phyloP scores from a whole-genome alignment of 371 early-diverging fungal genomes.

The Mortierella sp. region DNA sequence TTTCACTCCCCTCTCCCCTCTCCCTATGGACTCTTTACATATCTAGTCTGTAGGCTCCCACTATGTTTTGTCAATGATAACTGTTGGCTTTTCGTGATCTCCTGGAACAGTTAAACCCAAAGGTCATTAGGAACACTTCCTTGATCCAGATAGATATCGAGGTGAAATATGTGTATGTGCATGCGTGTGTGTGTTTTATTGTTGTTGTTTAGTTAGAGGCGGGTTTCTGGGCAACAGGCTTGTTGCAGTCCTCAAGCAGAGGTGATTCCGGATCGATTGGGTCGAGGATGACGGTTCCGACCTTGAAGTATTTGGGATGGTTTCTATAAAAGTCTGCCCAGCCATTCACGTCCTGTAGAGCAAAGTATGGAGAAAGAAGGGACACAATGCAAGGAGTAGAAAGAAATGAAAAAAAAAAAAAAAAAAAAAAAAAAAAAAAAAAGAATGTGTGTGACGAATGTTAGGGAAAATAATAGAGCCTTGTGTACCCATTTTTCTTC shows the following conservation, averaged over 20 bases:
- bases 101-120: too few relatives aligned
- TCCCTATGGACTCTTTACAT: too few relatives aligned
- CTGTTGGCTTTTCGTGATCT: too few relatives aligned
- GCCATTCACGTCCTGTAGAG: conserved; percentile 71
- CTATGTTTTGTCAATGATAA: too few relatives aligned
- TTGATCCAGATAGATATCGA: too few relatives aligned
- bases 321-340: conserved; percentile 92
- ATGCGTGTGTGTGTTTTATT: too few relatives aligned
- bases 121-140: too few relatives aligned
- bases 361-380: neutral
- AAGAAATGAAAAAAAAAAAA: neutral
- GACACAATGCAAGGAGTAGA: neutral
- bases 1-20: too few relatives aligned
- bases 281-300: conserved; percentile 84
- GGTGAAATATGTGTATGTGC: too few relatives aligned
- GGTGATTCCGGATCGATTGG: conserved; percentile 86
- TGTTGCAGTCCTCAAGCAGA: conserved; percentile 77
- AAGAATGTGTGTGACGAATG: neutral
- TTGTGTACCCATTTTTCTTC: neutral
- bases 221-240: conserved; percentile 45
- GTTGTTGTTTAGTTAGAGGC: neutral
- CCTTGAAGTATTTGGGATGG: conserved; percentile 83
- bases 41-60: too few relatives aligned
- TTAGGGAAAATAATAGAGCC: neutral
- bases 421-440: neutral